Evolutionary conservation across 345 rosid genomes (phyloP).

Genomic region (Murraya paniculata): DNA sequence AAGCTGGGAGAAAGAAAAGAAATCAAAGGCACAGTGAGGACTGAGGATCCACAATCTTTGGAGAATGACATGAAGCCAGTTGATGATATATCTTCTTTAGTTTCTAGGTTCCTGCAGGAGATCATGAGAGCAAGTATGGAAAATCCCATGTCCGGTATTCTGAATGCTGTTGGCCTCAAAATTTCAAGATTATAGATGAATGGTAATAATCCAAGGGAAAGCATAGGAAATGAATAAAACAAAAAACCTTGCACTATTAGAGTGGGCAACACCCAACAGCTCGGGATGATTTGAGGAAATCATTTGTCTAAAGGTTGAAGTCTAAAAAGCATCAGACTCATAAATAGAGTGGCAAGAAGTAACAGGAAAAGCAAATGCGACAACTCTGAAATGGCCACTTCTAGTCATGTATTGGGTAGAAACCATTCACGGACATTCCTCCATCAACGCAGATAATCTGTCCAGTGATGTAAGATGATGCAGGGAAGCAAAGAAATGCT

Average conservation of each 20-base stretch:
- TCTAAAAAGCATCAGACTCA: not conserved
- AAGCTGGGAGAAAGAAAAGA: not conserved
- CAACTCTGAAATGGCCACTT: not conserved
- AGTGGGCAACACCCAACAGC: not conserved
- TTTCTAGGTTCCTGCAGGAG: not conserved
- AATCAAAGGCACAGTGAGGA: not conserved
- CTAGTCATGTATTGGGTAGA: slow-evolving; percentile 48
- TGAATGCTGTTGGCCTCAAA: not conserved
- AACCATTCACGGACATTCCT: slow-evolving; percentile 63
- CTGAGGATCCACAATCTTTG: not conserved
- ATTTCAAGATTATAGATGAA: not conserved
- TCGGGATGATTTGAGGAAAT: not conserved
- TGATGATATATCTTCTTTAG: not conserved
- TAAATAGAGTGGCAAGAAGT: not conserved
- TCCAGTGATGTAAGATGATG: slow-evolving; percentile 76
- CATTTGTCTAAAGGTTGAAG: not conserved
- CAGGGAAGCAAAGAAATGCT: slow-evolving; percentile 76
- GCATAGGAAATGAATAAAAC: not conserved
- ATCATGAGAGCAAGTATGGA: not conserved
- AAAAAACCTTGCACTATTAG: not conserved
- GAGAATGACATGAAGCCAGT: not conserved
- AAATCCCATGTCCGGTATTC: not conserved
- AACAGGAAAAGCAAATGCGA: slow-evolving; percentile 1
- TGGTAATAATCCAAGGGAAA: not conserved
- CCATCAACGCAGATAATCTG: slow-evolving; percentile 70